Conservation (phyloP, 2,329 filamentous ascomycete species). For the Incumbomyces delicatus region DNA sequence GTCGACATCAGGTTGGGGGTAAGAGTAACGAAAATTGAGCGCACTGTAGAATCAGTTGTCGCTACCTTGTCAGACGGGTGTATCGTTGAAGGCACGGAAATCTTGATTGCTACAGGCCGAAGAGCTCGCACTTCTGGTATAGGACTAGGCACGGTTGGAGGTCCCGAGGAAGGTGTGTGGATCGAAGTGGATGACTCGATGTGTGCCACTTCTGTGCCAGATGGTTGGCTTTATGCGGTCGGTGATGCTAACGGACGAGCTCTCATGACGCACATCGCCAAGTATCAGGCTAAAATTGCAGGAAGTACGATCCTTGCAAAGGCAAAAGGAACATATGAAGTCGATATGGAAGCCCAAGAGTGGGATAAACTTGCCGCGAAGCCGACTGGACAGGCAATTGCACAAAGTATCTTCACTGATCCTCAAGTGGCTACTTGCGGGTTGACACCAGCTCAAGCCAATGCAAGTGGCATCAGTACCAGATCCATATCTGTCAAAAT, state of each 20-base stretch:
- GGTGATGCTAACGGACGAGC: constrained; percentile 9
- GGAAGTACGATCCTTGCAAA: constrained; percentile 6
- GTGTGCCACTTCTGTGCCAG: constrained; percentile 1
- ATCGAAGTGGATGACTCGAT: constrained; percentile 10
- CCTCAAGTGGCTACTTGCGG: constrained; percentile 8
- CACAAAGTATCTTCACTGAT: constrained; percentile 10
- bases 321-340: neutral
- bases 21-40: too few species aligned
- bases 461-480: constrained; percentile 6
- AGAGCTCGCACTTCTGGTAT: neutral
- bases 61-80: too few species aligned
- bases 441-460: constrained; percentile 7
- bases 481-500: constrained; percentile 2
- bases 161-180: neutral
- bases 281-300: constrained; percentile 10
- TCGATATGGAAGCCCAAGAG: neutral
- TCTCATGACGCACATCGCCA: constrained; percentile 9
- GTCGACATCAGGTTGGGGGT: too few species aligned
- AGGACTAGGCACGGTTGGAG: constrained; percentile 6
- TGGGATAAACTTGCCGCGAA: constrained; percentile 8
- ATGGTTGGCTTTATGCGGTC: constrained; percentile 10
- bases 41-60: too few species aligned
- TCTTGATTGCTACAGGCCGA: too few species aligned
- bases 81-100: too few species aligned
- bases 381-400: constrained; percentile 4